Evolutionary conservation across 345 rosid species (phyloP).

Genomic region (Dipteronia dyeriana): DNA sequence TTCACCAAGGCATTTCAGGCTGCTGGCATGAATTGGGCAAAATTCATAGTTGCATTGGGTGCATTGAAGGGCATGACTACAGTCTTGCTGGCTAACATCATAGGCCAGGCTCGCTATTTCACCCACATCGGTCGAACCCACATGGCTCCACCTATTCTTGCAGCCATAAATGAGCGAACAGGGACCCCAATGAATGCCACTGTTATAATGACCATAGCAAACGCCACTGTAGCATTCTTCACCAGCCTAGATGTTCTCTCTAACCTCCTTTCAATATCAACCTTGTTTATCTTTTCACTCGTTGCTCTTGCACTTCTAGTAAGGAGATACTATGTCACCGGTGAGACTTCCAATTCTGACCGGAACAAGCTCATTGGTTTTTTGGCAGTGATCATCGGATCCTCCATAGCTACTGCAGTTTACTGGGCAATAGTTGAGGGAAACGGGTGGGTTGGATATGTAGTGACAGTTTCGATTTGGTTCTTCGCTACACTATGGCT

Average conservation of each 20-base stretch:
- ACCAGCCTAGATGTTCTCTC: slow-evolving; percentile 53
- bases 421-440: slow-evolving; percentile 40
- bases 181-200: slow-evolving; percentile 65
- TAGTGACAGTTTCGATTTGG: slow-evolving; percentile 49
- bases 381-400: slow-evolving; percentile 37
- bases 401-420: slow-evolving; percentile 41
- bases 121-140: slow-evolving; percentile 71
- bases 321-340: slow-evolving; percentile 54
- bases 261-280: slow-evolving; percentile 59
- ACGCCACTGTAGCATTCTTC: slow-evolving; percentile 53
- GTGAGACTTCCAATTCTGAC: slow-evolving; percentile 37
- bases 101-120: slow-evolving; percentile 67
- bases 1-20: slow-evolving; percentile 56
- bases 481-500: slow-evolving; percentile 50
- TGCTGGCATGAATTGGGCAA: slow-evolving; percentile 61
- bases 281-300: slow-evolving; percentile 56
- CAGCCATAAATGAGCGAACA: slow-evolving; percentile 45
- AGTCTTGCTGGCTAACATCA: slow-evolving; percentile 45
- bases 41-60: slow-evolving; percentile 61
- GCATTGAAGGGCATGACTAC: slow-evolving; percentile 77
- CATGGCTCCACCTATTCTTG: slow-evolving; percentile 63
- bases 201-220: slow-evolving; percentile 47
- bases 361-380: slow-evolving; percentile 38
- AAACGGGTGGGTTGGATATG: slow-evolving; percentile 48
- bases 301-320: slow-evolving; percentile 61